Evolutionary conservation across 1,139 yeast genomes (phyloP).

Genomic region (Yamadazyma taylorii): DNA sequence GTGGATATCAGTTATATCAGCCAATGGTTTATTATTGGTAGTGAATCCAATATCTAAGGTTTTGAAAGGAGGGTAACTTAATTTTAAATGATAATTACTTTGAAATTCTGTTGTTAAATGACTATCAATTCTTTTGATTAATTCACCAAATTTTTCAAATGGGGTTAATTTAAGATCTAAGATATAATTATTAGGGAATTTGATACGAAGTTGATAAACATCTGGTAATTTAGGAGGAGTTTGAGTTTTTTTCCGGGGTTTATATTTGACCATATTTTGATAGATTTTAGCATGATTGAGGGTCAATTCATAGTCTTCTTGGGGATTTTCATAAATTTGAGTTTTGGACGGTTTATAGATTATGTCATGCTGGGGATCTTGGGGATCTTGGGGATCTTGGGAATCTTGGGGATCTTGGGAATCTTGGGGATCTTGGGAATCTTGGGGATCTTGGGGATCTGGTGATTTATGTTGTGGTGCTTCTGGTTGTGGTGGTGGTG

Average conservation of each 20-base stretch:
- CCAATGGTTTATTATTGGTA: slow-evolving; percentile 31
- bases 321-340: slow-evolving; percentile 40
- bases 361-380: slow-evolving; percentile 5
- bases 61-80: slow-evolving; percentile 47
- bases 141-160: slow-evolving; percentile 39
- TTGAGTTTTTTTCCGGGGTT: slow-evolving; percentile 11
- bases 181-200: slow-evolving; percentile 53
- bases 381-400: too few relatives aligned
- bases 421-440: too few relatives aligned
- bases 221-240: slow-evolving; percentile 16
- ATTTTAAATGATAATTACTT: slow-evolving; percentile 33
- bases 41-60: slow-evolving; percentile 31
- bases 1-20: slow-evolving; percentile 33
- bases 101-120: slow-evolving; percentile 38
- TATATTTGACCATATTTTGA: slow-evolving; percentile 44
- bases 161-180: slow-evolving; percentile 24
- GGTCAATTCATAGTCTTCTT: slow-evolving; percentile 50
- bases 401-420: too few relatives aligned
- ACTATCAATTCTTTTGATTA: slow-evolving; percentile 37
- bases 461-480: background rate
- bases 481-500: slow-evolving; percentile 1
- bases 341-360: slow-evolving; percentile 14
- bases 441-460: too few relatives aligned
- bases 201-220: slow-evolving; percentile 41
- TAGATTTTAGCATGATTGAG: slow-evolving; percentile 54